A percentile compares a stretch with the other conserved stretches of the same genome.
These are phyloP conservation scores for Moniliophthora roreri DNA, from an alignment of 1,284 basidiomycete genomes.

Conservation along the genomic window DNA sequence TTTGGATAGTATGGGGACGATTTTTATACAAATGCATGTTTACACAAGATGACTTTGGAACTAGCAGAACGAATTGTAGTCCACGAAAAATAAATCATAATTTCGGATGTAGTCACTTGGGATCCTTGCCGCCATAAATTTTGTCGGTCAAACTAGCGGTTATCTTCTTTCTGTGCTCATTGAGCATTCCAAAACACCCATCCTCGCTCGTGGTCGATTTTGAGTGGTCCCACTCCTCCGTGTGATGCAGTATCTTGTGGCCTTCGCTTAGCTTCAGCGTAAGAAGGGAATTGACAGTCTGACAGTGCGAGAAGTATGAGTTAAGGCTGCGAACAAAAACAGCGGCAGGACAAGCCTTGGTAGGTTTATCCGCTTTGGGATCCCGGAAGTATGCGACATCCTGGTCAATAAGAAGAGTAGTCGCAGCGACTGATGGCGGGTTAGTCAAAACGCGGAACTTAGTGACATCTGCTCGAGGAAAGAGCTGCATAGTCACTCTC, in stretches of 20 bases:
- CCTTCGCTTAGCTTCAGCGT: slow-evolving; percentile 40
- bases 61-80: too few species aligned
- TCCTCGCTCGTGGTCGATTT: slow-evolving; percentile 40
- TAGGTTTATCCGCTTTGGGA: slow-evolving; percentile 35
- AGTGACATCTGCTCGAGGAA: slow-evolving; percentile 42
- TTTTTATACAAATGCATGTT: not conserved
- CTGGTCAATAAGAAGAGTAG: slow-evolving; percentile 46
- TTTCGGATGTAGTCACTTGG: slow-evolving; percentile 1
- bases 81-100: too few species aligned
- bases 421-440: slow-evolving; percentile 35
- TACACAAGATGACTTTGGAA: too few species aligned
- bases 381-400: slow-evolving; percentile 49
- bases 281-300: slow-evolving; percentile 47
- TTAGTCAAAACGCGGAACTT: slow-evolving; percentile 45
- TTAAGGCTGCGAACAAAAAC: not conserved
- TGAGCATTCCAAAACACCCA: slow-evolving; percentile 46
- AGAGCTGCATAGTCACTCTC: slow-evolving; percentile 30
- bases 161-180: slow-evolving; percentile 46
- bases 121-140: slow-evolving; percentile 26
- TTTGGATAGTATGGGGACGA: slow-evolving; percentile 31
- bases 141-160: slow-evolving; percentile 38
- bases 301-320: not conserved
- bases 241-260: slow-evolving; percentile 39
- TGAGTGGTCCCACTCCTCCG: slow-evolving; percentile 50
- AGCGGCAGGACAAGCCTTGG: slow-evolving; percentile 33